Evolutionary conservation across 2,329 filamentous ascomycete species (phyloP).

Genomic region (Cytospora mali): DNA sequence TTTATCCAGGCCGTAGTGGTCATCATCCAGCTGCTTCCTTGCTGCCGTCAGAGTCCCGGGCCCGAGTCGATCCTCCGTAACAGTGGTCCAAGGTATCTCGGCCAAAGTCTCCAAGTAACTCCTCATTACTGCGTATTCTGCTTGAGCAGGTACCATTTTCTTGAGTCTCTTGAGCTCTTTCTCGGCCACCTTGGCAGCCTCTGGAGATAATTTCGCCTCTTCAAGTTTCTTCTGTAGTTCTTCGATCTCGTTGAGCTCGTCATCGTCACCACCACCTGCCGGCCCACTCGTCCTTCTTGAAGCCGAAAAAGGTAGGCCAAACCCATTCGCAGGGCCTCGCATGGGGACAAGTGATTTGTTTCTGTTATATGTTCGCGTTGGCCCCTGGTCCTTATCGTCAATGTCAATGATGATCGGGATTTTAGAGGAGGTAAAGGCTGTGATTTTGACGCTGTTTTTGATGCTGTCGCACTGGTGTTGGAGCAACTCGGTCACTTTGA

Average conservation of each 20-base stretch:
- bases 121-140: constrained; percentile 90
- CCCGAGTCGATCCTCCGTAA: constrained; percentile 84
- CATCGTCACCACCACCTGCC: constrained; percentile 63
- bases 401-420: constrained; percentile 63
- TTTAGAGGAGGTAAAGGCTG: constrained; percentile 70
- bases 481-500: constrained; percentile 81
- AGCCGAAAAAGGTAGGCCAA: constrained; percentile 36
- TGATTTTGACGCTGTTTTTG: constrained; percentile 85
- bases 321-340: constrained; percentile 31
- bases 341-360: constrained; percentile 36
- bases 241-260: constrained; percentile 86
- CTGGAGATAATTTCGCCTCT: constrained; percentile 76
- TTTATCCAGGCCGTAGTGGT: constrained; percentile 94
- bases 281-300: constrained; percentile 38
- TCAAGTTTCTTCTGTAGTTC: constrained; percentile 88
- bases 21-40: constrained; percentile 87
- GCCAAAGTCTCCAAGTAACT: constrained; percentile 93
- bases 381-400: constrained; percentile 55
- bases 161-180: constrained; percentile 84
- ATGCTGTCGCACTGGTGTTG: constrained; percentile 80
- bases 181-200: constrained; percentile 88
- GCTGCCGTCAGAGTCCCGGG: constrained; percentile 77
- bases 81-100: constrained; percentile 88
- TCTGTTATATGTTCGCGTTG: constrained; percentile 40
- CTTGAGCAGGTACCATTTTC: constrained; percentile 95